phyloP scores from a whole-genome alignment of 2,329 filamentous ascomycete genomes.

The Venturia aucupariae region DNA sequence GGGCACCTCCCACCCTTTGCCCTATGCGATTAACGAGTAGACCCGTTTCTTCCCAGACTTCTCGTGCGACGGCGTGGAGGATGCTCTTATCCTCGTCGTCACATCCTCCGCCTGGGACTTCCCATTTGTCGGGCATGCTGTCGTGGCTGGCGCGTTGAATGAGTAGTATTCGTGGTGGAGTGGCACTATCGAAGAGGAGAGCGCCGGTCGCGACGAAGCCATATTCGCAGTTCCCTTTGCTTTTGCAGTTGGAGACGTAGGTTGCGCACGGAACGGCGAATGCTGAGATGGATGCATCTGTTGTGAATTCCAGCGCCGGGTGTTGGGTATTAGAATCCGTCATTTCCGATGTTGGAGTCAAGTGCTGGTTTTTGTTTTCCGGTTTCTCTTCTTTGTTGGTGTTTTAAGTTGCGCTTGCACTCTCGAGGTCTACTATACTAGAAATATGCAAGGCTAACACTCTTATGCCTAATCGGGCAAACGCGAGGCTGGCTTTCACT shows the following conservation, averaged over 20 bases:
- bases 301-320: not conserved
- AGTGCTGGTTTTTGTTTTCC: too few species aligned
- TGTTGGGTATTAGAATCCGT: not conserved
- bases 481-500: too few species aligned
- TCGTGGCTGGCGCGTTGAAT: constrained; percentile 39
- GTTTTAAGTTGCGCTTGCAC: too few species aligned
- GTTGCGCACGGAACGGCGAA: not conserved
- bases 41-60: constrained; percentile 42
- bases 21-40: constrained; percentile 26
- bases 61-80: constrained; percentile 37
- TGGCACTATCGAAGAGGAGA: not conserved
- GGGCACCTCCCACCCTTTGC: constrained; percentile 12
- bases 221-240: not conserved
- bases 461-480: too few species aligned
- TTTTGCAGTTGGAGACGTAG: not conserved
- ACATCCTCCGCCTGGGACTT: constrained; percentile 41
- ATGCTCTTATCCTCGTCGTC: constrained; percentile 36
- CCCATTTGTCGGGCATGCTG: constrained; percentile 39
- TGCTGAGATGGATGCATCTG: not conserved
- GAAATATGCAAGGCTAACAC: too few species aligned
- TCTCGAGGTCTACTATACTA: too few species aligned
- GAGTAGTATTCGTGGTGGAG: constrained; percentile 31
- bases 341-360: not conserved
- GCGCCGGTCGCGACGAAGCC: not conserved
- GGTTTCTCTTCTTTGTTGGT: not conserved